Base-by-base conservation (phyloP, 768 basidiomycete species). In the Xerocomellus dryophilus region DNA sequence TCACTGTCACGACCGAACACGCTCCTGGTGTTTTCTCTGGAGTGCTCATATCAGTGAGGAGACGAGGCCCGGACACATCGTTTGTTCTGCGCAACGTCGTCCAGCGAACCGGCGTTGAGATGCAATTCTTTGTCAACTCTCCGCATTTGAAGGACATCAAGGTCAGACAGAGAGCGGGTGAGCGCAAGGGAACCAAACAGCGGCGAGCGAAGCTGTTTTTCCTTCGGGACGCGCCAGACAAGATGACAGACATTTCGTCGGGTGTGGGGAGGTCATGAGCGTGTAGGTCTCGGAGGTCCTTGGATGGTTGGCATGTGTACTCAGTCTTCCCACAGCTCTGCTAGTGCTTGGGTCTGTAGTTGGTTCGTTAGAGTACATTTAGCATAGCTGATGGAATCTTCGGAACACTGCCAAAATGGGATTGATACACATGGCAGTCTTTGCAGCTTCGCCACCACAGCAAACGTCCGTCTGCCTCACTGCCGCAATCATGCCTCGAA, bases 1-100 rank as follows among this genome's bases (percentile, higher is more conserved):
- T 98, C 57, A 85, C 84, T 27, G 85, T 94, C 61, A 81, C 80
- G 42, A 83, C 86, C 36, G 82, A 85, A 51, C 83, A 93, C 54
- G 84, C 91, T 7, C 89, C 90, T 9, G 88, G 84, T 15, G 73
- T 79, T 12, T 98, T 98, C 73, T 90, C 93, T 7, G 96, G 96
- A 34, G 88, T 98, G 42, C 77, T 98, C 53, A 79, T 97, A 62
- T 82, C 84, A 29, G 81, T 95, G 60, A 83, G 91, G 47, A 81
- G 91, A 62, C 82, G 88, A 36, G 95, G 94, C 1, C 78, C 83
- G 27, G 91, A 93, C 73, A 93, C 92, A 25, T 88, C 85, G n/a
- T 90, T 98, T 66, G 77, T 85, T 49, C 73, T 98, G 47, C 82
- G 96, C 59, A 98, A 98, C 72, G 82, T 97, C 60, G 81, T 98